Base-by-base conservation (phyloP, 495 filamentous ascomycete species). In the Xylaria venustula region DNA sequence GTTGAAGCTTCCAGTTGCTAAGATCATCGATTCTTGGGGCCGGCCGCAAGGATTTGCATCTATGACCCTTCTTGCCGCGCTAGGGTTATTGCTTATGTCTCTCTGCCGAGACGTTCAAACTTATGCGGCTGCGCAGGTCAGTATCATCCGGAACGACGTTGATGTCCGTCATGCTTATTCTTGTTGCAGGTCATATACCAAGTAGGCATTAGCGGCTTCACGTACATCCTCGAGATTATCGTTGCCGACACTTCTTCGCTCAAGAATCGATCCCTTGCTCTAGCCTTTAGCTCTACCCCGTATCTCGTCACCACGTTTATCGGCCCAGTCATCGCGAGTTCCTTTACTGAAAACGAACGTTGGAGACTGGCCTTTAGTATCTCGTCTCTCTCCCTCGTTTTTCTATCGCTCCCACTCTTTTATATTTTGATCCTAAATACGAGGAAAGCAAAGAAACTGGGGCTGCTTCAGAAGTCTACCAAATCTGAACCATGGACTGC, bases 21-120 rank as follows among this genome's bases (percentile, higher is more conserved):
- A 89, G 69, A 73, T 89, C 48, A 71, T 89, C 62, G 85, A 90
- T 64, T 72, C 87, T 23, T 89, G 83, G 79, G 87, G 86, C 55
- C 79, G 79, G 67, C 84, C 68, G 57, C 81, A 64, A 67, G 80
- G 75, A 36, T 79, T 76, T 44, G 62, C 68, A n/a, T 54, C 72
- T 28, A 73, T 72, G 65, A 64, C 79, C 14, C 60, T 64, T 26
- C 75, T 78, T 47, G 70, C 78, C 17, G 73, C 71, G 12, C 26
- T 80, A 1, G 81, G 80, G 12, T 69, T 84, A 17, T 61, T 78
- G 37, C 73, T 83, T 64, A 82, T 82, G 81, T 82, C 81, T 28
- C 73, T 68, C n/a, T 81, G 75, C 67, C 73, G 73, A n/a, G 66
- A 67, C 50, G 79, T 83, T 46, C 64, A 77, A 61, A 79, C 73